These are phyloP conservation scores for Linum tenue DNA, from an alignment of 345 rosid species.

Conservation along the genomic window DNA sequence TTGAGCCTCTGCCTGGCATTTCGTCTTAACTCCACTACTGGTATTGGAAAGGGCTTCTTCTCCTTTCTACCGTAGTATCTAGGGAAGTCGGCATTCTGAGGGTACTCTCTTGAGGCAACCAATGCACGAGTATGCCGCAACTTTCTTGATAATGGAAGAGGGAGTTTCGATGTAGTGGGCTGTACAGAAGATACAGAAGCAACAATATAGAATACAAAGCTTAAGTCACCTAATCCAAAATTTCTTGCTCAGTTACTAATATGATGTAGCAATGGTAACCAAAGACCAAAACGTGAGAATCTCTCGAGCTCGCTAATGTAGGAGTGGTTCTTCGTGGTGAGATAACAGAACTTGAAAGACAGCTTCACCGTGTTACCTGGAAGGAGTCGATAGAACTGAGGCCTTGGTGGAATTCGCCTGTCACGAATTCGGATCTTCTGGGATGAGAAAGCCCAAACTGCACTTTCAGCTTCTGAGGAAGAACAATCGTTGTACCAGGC, in stretches of 20 bases:
- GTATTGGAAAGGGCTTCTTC: constrained; percentile 84
- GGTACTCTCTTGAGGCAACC: constrained; percentile 42
- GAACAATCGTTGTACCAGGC: constrained; percentile 12
- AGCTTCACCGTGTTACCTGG: constrained; percentile 24
- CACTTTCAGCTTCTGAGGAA: constrained; percentile 19
- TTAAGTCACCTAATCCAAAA: not conserved
- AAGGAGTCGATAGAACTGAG: constrained; percentile 36
- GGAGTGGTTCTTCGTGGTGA: too few species aligned
- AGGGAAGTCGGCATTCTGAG: constrained; percentile 88
- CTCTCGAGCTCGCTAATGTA: too few species aligned
- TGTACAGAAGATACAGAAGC: constrained; percentile 20
- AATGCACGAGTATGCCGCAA: constrained; percentile 19
- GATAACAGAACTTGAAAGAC: too few species aligned
- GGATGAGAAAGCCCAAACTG: constrained; percentile 16
- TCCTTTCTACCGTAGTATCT: constrained; percentile 55
- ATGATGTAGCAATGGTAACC: not conserved
- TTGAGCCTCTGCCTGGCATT: constrained; percentile 87
- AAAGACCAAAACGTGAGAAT: not conserved
- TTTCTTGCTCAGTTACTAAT: not conserved
- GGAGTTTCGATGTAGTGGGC: constrained; percentile 30
- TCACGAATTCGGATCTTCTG: constrained; percentile 18
- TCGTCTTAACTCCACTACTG: constrained; percentile 75
- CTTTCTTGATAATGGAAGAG: constrained; percentile 28
- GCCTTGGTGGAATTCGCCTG: constrained; percentile 18
- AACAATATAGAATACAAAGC: not conserved